Evolutionary conservation across 768 basidiomycete genomes (phyloP).

Genomic region (Hirschioporus abietinus): DNA sequence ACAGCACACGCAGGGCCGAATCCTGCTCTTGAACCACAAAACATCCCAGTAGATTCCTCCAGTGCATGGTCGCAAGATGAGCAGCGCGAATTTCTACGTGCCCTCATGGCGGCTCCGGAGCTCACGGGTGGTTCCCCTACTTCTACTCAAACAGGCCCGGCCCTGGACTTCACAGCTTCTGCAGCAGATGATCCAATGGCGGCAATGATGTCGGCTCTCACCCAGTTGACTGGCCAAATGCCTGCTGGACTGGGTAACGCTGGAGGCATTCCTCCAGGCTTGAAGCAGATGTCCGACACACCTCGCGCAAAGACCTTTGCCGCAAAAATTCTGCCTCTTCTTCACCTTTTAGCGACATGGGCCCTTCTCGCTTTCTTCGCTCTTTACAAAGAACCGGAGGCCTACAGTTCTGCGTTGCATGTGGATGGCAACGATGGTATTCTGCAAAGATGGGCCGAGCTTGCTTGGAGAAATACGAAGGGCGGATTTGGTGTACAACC

Average conservation of each 20-base stretch:
- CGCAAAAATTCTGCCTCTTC: constrained; percentile 58
- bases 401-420: constrained; percentile 33
- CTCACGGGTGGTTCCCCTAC: constrained; percentile 5
- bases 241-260: constrained; percentile 18
- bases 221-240: constrained; percentile 22
- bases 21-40: constrained; percentile 3
- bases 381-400: constrained; percentile 56
- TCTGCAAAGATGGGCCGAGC: constrained; percentile 53
- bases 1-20: constrained; percentile 24
- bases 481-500: constrained; percentile 45
- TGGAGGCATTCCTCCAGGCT: constrained; percentile 14
- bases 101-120: constrained; percentile 39
- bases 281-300: constrained; percentile 7
- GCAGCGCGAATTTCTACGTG: constrained; percentile 62
- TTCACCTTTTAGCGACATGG: constrained; percentile 66
- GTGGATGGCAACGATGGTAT: constrained; percentile 27
- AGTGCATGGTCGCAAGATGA: constrained; percentile 58
- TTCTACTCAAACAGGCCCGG: constrained; percentile 1
- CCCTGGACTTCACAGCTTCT: constrained; percentile 7
- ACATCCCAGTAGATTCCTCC: constrained; percentile 16
- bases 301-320: constrained; percentile 34
- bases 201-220: constrained; percentile 27
- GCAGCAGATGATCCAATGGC: constrained; percentile 26
- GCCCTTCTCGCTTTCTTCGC: constrained; percentile 62
- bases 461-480: constrained; percentile 35